Evolutionary conservation across 169 alveolate species (phyloP), one percentile per base, ranked within the genome.

Genomic region (Plasmodium inui): DNA sequence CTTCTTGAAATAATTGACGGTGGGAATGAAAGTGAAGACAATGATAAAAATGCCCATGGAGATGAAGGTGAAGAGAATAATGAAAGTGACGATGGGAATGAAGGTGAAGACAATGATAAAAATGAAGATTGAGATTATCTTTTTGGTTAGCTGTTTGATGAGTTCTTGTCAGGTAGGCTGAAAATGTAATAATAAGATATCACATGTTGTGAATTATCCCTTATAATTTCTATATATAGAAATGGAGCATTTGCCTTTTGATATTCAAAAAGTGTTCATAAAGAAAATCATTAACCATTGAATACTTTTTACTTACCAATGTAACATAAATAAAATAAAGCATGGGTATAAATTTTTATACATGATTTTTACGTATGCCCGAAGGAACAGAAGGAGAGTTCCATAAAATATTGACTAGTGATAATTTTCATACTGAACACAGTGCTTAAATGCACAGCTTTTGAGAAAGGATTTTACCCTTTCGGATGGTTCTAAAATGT

Each of bases 331-430:
- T 12, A 44, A 79, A 79, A 79, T 67, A 67, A 22, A 26, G 0
- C 76, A 67, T 67, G 34, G 10, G 37, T 28, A n/a, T 19, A 67
- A 26, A 37, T 17, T 79, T 79, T 79, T 79, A 26, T 30, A n/a
- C 32, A 26, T 79, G 41, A 79, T 19, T 79, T 37, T 12, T 79
- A 79, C 57, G 28, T 39, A 79, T 79, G 12, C 34, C 76, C 30
- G 12, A 26, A 67, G n/a, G 76, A 79, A 79, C 55, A 79, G n/a
- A 79, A 50, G 19, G 44, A 79, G 37, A n/a, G 19, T 44, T 79
- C 55, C 57, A 17, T 79, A 19, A 79, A 79, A 14, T 30, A 32
- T 44, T 39, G 84, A 37, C 26, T 32, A 79, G n/a, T 32, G 41
- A 79, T 41, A 4, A 28, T 79, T 37, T 26, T 79, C 84, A 17